Conservation (phyloP, 305 asterid genomes). For the Coffea humblotiana region DNA sequence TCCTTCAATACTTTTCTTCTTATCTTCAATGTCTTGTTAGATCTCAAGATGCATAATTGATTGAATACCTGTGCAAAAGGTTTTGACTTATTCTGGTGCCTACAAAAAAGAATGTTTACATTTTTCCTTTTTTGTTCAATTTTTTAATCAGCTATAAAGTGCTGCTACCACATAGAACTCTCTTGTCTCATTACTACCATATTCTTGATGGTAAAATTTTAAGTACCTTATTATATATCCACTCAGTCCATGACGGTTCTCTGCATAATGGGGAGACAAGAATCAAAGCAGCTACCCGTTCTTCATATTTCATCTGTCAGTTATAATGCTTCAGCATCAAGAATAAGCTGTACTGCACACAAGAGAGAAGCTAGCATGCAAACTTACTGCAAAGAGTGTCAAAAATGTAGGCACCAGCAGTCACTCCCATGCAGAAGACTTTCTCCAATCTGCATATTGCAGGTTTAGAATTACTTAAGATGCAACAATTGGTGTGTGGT, state of each 20-base stretch:
- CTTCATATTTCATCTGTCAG: conserved; percentile 27
- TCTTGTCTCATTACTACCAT: not conserved
- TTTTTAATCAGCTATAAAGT: not conserved
- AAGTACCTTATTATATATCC: conserved; percentile 29
- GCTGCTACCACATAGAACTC: not conserved
- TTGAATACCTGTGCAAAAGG: not conserved
- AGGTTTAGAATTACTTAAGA: not conserved
- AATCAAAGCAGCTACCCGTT: conserved; percentile 30
- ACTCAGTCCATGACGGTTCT: conserved; percentile 34
- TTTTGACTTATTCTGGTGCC: not conserved
- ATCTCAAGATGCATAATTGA: not conserved
- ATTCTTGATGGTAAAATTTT: not conserved
- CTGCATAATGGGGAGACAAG: conserved; percentile 37
- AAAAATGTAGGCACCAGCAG: conserved; percentile 36
- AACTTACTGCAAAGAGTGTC: conserved; percentile 32
- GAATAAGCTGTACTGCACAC: not conserved
- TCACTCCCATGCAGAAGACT: conserved; percentile 37
- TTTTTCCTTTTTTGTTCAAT: not conserved
- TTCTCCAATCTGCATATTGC: conserved; percentile 17
- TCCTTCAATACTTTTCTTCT: not conserved
- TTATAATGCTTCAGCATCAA: not conserved
- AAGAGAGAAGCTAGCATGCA: not conserved
- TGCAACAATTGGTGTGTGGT: not conserved
- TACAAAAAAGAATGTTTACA: not conserved
- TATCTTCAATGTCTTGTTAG: not conserved